Evolutionary conservation across 2,329 filamentous ascomycete genomes (phyloP).

Genomic region (Penicillium sclerotigenum): DNA sequence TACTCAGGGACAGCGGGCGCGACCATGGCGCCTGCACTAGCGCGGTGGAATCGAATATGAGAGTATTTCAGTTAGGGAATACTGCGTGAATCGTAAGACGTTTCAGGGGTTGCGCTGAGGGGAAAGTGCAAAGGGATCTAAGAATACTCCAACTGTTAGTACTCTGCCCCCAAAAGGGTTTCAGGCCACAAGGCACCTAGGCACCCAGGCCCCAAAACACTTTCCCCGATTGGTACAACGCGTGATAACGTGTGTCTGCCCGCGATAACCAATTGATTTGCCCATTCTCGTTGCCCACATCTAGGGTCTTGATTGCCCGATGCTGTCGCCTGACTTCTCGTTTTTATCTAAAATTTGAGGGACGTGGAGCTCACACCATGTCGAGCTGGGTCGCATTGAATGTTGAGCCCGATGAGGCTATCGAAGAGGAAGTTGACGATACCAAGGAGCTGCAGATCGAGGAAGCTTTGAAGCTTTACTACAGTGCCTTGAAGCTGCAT

Average conservation of each 20-base stretch:
- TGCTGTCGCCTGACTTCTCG: slow-evolving; percentile 14
- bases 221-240: slow-evolving; percentile 18
- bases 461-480: slow-evolving; percentile 91
- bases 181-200: slow-evolving; percentile 20
- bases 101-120: slow-evolving; percentile 7
- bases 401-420: slow-evolving; percentile 84
- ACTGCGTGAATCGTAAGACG: slow-evolving; percentile 1
- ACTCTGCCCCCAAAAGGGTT: slow-evolving; percentile 10
- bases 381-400: slow-evolving; percentile 82
- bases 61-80: not conserved
- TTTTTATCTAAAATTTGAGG: slow-evolving; percentile 3
- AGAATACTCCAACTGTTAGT: slow-evolving; percentile 2
- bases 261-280: slow-evolving; percentile 14
- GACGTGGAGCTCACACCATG: slow-evolving; percentile 36
- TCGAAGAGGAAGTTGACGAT: slow-evolving; percentile 88
- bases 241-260: slow-evolving; percentile 16
- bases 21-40: slow-evolving; percentile 56
- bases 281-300: slow-evolving; percentile 1
- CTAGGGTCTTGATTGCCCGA: slow-evolving; percentile 9
- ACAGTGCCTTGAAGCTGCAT: slow-evolving; percentile 85
- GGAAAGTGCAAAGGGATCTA: slow-evolving; percentile 12
- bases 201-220: slow-evolving; percentile 6
- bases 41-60: slow-evolving; percentile 14
- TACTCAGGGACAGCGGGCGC: slow-evolving; percentile 74
- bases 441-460: slow-evolving; percentile 97